Conservation (phyloP, 148 eudicot species). For the Heliosperma pusillum region DNA sequence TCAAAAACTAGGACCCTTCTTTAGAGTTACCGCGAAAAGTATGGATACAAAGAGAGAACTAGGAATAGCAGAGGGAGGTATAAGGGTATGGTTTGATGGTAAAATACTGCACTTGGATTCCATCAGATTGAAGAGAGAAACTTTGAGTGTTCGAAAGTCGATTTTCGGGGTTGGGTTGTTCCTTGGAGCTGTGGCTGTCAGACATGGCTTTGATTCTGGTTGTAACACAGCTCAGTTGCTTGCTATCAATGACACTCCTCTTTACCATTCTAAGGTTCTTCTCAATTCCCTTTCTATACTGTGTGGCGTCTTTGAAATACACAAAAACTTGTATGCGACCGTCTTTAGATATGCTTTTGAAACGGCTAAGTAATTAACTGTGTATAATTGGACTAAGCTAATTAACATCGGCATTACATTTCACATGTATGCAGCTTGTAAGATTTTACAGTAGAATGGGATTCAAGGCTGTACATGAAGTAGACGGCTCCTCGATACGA, state of each 20-base stretch:
- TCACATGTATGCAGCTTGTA: slow-evolving; percentile 52
- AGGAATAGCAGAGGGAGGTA: slow-evolving; percentile 75
- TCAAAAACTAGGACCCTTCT: slow-evolving; percentile 76
- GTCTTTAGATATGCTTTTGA: too few relatives aligned
- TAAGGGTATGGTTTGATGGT: slow-evolving; percentile 74
- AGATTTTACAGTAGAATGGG: slow-evolving; percentile 80
- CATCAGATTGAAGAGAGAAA: slow-evolving; percentile 60
- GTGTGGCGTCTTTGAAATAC: too few relatives aligned
- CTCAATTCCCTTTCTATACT: not conserved
- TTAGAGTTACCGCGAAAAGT: slow-evolving; percentile 74
- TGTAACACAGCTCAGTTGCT: slow-evolving; percentile 77
- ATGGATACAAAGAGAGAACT: slow-evolving; percentile 47
- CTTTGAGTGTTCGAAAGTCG: slow-evolving; percentile 66
- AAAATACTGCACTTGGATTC: slow-evolving; percentile 84
- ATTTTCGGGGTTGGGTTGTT: slow-evolving; percentile 87
- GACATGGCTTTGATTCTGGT: slow-evolving; percentile 79
- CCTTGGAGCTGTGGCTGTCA: slow-evolving; percentile 76
- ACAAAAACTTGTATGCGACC: too few relatives aligned
- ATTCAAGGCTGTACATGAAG: slow-evolving; percentile 73
- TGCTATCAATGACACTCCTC: slow-evolving; percentile 85
- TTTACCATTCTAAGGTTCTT: slow-evolving; percentile 84
- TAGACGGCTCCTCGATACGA: slow-evolving; percentile 57
- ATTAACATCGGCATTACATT: not conserved
- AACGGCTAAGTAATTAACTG: not conserved
- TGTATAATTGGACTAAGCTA: not conserved